Evolutionary conservation across 768 basidiomycete species (phyloP).

Genomic region (Tulasnella sp.): DNA sequence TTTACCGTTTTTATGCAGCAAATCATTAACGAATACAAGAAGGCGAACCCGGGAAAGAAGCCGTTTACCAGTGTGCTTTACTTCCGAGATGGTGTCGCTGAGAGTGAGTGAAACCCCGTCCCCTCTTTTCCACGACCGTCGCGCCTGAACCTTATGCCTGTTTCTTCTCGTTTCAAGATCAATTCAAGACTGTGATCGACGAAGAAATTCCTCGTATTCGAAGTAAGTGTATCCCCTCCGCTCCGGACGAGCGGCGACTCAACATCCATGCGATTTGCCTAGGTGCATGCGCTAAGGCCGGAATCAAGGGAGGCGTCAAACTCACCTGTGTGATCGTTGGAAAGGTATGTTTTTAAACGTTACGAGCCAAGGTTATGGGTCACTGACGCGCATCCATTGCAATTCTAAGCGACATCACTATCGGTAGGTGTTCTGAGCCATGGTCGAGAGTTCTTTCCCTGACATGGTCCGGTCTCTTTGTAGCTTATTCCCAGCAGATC

Average conservation of each 20-base stretch:
- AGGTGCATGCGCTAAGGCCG: slow-evolving; percentile 62
- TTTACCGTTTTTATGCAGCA: background rate
- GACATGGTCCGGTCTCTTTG: background rate
- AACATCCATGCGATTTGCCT: background rate
- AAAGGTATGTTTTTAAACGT: slow-evolving; percentile 39
- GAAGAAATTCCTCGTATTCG: slow-evolving; percentile 53
- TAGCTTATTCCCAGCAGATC: slow-evolving; percentile 48
- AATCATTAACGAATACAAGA: slow-evolving; percentile 16
- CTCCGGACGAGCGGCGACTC: background rate
- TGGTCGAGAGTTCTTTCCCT: background rate
- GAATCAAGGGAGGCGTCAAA: slow-evolving; percentile 46
- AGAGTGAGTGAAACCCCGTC: slow-evolving; percentile 20
- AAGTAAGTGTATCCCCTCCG: slow-evolving; percentile 40
- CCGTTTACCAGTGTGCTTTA: slow-evolving; percentile 21
- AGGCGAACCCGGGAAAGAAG: slow-evolving; percentile 14
- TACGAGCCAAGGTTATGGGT: background rate
- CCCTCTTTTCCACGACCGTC: background rate
- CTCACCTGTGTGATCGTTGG: slow-evolving; percentile 79
- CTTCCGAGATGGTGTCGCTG: slow-evolving; percentile 29
- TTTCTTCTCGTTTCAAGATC: background rate
- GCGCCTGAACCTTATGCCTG: background rate
- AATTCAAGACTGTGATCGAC: slow-evolving; percentile 33
- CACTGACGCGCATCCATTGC: background rate
- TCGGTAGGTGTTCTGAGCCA: slow-evolving; percentile 34
- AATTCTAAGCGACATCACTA: slow-evolving; percentile 52